phyloP scores from a whole-genome alignment of 2,329 filamentous ascomycete species.

The Arthroderma sp. region DNA sequence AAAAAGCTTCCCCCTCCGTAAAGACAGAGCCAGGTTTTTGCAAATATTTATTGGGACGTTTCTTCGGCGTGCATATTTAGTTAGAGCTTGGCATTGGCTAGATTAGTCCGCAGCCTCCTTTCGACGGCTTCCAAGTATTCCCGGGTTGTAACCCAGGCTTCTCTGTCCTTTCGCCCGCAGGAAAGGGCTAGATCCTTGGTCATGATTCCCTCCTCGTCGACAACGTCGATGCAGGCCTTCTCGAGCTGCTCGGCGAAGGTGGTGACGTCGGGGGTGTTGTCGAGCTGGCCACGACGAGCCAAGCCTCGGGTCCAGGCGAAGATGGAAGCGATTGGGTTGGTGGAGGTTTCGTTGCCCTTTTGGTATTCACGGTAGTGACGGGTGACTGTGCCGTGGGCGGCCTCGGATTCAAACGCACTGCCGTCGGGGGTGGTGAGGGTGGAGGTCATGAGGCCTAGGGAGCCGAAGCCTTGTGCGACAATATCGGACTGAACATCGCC shows the following conservation, averaged over 20 bases:
- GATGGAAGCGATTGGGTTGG: slow-evolving; percentile 97
- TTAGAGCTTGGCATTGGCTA: slow-evolving; percentile 27
- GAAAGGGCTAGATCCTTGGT: slow-evolving; percentile 97
- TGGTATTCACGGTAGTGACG: slow-evolving; percentile 98
- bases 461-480: slow-evolving; percentile 95
- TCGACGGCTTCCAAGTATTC: slow-evolving; percentile 92
- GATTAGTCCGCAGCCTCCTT: slow-evolving; percentile 65
- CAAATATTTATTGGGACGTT: no score
- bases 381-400: slow-evolving; percentile 94
- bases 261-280: slow-evolving; percentile 81
- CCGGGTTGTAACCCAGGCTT: slow-evolving; percentile 78
- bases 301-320: slow-evolving; percentile 98
- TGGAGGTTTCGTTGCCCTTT: slow-evolving; percentile 92
- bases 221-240: slow-evolving; percentile 84
- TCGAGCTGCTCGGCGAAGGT: slow-evolving; percentile 86
- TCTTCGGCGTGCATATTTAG: neutral
- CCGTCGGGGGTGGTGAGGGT: slow-evolving; percentile 93
- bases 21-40: no score
- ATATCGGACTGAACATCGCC: slow-evolving; percentile 98
- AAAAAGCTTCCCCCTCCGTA: no score
- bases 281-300: slow-evolving; percentile 81
- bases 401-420: slow-evolving; percentile 94
- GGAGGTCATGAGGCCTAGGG: slow-evolving; percentile 95
- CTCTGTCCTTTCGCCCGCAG: slow-evolving; percentile 72
- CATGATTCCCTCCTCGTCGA: slow-evolving; percentile 91